Base-by-base conservation (phyloP, 2,329 filamentous ascomycete species). In the Pestalotiopsis sp. region DNA sequence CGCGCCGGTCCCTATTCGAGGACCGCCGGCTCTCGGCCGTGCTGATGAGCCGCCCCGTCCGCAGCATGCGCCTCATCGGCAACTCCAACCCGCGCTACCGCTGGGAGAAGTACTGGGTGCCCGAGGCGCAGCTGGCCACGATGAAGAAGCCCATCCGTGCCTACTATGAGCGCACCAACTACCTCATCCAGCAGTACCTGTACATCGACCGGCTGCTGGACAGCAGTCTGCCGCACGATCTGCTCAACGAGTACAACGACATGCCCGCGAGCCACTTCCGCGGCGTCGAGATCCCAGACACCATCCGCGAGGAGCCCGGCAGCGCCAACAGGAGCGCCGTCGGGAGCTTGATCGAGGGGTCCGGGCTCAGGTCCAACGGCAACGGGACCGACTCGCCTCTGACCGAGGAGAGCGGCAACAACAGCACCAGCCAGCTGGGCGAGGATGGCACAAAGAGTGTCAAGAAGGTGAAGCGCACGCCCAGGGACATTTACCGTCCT, bases 201-300 rank as follows among this genome's bases (percentile, higher is more conserved):
- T 98, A 97, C 79, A 97, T 98, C 74, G 95, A 98, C 81, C 89
- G 92, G 66, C 85, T 98, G 68, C 87, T 98, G 70, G 94, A 97
- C 81, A 97, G 94, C 9, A 95, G 93, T 38, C 88, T 97, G n/a
- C 95, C 95, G 2, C 95, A 97, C 77, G 91, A 95, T 75, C 85
- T 98, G 59, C 90, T 98, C 68, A 95, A 97, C 77, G 95, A 98
- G 80, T 98, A 97, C 80, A 91, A 91, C 72, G 84, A 91, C 71
- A 83, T 90, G 64, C 84, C 88, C 58, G 84, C 84, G 23, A 86
- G 84, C 52, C 85, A 85, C 27, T 85, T 88, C 71, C 84, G 83
- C 62, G 82, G 83, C 63, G 76, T 88, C 68, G 87, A 90, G 73
- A 87, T 94, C 6, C 92, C 93, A 1, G 85, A 88, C 39, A 94